Evolutionary conservation across 768 basidiomycete genomes (phyloP).

Genomic region (Auricularia heimuer): DNA sequence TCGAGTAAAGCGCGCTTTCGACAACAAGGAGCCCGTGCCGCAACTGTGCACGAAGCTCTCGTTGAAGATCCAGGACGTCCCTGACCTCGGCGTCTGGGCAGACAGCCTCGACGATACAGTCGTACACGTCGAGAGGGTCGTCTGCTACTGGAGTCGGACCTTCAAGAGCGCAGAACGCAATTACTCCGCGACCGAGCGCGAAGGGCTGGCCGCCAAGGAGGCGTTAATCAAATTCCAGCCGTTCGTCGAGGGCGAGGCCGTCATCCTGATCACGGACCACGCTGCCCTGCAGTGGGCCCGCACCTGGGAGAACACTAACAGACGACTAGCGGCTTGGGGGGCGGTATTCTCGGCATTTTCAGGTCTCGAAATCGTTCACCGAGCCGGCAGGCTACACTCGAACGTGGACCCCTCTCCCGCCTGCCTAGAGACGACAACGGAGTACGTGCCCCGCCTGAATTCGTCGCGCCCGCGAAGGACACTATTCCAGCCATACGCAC

Average conservation of each 20-base stretch:
- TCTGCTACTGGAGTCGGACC: conserved; percentile 26
- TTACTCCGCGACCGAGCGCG: too few species aligned
- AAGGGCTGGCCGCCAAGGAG: too few species aligned
- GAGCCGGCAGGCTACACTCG: conserved; percentile 29
- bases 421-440: conserved; percentile 17
- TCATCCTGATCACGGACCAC: too few species aligned
- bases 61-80: conserved; percentile 5
- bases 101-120: conserved; percentile 21
- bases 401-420: conserved; percentile 32
- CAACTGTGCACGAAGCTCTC: background rate
- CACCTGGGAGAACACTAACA: too few species aligned
- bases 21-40: background rate
- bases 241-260: too few species aligned
- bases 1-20: conserved; percentile 9
- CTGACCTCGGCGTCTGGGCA: conserved; percentile 9
- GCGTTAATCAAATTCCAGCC: too few species aligned
- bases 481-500: conserved; percentile 6
- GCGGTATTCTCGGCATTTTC: too few species aligned
- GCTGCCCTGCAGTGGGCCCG: too few species aligned
- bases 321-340: too few species aligned
- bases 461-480: too few species aligned
- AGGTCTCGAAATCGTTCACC: conserved; percentile 20
- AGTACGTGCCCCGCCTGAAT: background rate
- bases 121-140: conserved; percentile 23
- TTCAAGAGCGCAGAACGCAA: conserved; percentile 9